Percentiles rank a stretch among this genome's conserved stretches.
These are phyloP conservation scores for Nymphaea colorata DNA, from an alignment of 164 flowering plant species.

Conservation along the genomic window DNA sequence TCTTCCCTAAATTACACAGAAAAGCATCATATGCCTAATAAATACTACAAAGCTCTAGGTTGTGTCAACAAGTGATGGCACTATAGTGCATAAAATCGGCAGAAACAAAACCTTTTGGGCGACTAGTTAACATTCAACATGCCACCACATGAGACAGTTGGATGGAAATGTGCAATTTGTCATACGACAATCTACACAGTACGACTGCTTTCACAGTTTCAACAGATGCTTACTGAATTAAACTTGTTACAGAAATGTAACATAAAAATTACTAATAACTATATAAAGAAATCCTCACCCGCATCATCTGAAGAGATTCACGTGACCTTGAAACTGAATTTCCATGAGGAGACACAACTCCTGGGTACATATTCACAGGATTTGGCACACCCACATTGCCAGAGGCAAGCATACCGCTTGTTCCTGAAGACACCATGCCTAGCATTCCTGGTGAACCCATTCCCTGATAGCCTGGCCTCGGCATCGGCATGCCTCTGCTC, in stretches of 20 bases:
- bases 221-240: neutral
- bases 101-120: too few relatives aligned
- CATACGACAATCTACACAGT: too few relatives aligned
- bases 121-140: too few relatives aligned
- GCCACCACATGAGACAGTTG: too few relatives aligned
- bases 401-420: conserved; percentile 40
- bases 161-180: too few relatives aligned
- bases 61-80: too few relatives aligned
- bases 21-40: too few relatives aligned
- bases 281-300: conserved; percentile 35
- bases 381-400: conserved; percentile 47
- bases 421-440: conserved; percentile 38
- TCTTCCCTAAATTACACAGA: too few relatives aligned
- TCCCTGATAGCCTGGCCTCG: conserved; percentile 79
- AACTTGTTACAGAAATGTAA: neutral
- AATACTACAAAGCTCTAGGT: too few relatives aligned
- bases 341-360: conserved; percentile 58
- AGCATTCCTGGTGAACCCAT: conserved; percentile 48
- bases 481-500: conserved; percentile 56
- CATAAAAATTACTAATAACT: neutral
- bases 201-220: too few relatives aligned
- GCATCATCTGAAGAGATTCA: conserved; percentile 58
- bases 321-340: conserved; percentile 62
- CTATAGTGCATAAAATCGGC: too few relatives aligned
- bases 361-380: conserved; percentile 53